A percentile compares a stretch with the other conserved stretches of the same genome.
These are phyloP conservation scores for Boletus semigastroideus DNA, from an alignment of 1,284 basidiomycete genomes.

Conservation along the genomic window DNA sequence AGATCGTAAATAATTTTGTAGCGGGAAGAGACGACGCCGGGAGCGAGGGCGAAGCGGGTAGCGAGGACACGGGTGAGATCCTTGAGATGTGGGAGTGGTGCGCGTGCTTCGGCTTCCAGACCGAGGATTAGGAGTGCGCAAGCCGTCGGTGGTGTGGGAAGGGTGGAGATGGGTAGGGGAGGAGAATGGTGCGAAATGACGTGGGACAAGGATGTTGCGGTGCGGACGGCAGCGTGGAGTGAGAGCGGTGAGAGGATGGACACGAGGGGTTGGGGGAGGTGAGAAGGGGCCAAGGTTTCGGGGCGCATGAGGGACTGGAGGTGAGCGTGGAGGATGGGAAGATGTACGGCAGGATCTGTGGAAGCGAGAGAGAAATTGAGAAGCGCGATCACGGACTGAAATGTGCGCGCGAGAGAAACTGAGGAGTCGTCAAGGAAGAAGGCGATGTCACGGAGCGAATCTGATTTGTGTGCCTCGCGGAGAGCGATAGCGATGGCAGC, in stretches of 20 bases:
- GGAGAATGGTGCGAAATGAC: conserved; percentile 47
- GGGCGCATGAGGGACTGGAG: conserved; percentile 40
- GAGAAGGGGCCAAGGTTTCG: conserved; percentile 30
- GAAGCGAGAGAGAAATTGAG: conserved; percentile 32
- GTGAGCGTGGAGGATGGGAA: conserved; percentile 46
- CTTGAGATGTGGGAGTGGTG: conserved; percentile 52
- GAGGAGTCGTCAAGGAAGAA: conserved; percentile 57
- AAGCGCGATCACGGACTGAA: conserved; percentile 50
- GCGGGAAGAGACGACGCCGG: conserved; percentile 59
- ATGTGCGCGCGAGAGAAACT: conserved; percentile 53
- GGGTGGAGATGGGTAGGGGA: conserved; percentile 36
- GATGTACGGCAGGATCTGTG: conserved; percentile 41
- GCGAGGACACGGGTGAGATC: conserved; percentile 58
- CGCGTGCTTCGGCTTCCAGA: conserved; percentile 61
- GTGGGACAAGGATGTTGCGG: conserved; percentile 54
- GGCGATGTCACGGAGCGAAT: conserved; percentile 65
- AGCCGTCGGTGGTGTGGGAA: conserved; percentile 52
- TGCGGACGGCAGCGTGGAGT: conserved; percentile 48
- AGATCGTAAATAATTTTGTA: conserved; percentile 64
- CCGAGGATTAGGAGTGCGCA: conserved; percentile 71
- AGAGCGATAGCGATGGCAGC: conserved; percentile 66
- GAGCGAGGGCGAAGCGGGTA: conserved; percentile 45
- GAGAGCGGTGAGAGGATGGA: conserved; percentile 43
- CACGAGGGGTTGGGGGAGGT: conserved; percentile 39
- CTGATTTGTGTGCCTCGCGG: conserved; percentile 63